phyloP scores from a whole-genome alignment of 2,329 filamentous ascomycete genomes.

The Fusarium keratoplasticum region DNA sequence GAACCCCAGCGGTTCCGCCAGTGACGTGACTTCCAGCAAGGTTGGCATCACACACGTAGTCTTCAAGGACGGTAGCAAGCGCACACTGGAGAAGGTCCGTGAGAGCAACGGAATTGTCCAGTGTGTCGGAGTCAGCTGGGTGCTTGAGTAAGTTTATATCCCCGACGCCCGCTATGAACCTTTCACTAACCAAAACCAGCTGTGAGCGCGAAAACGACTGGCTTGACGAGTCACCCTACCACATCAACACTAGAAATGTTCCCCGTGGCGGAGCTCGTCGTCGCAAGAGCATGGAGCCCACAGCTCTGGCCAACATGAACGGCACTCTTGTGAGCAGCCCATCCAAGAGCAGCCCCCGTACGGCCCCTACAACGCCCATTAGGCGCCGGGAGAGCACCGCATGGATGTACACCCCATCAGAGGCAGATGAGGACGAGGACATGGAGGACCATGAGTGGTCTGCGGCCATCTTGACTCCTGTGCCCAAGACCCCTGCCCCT shows the following conservation, averaged over 20 bases:
- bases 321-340: conserved; percentile 66
- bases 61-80: conserved; percentile 86
- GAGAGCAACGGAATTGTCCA: conserved; percentile 79
- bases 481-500: conserved; percentile 69
- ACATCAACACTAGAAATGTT: conserved; percentile 73
- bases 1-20: conserved; percentile 63
- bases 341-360: conserved; percentile 50
- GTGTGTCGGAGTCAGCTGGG: conserved; percentile 90
- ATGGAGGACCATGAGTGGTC: conserved; percentile 57
- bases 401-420: conserved; percentile 67
- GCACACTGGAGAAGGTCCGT: conserved; percentile 84
- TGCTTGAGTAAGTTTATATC: conserved; percentile 77
- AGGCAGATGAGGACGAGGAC: conserved; percentile 52
- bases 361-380: conserved; percentile 59
- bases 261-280: conserved; percentile 78
- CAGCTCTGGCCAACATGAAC: conserved; percentile 75
- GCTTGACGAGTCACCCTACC: conserved; percentile 78
- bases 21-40: conserved; percentile 58
- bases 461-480: conserved; percentile 62
- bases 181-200: conserved; percentile 56
- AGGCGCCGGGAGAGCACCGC: conserved; percentile 65
- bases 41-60: conserved; percentile 89
- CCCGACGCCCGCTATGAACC: neutral
- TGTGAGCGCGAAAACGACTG: conserved; percentile 82
- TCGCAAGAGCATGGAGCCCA: conserved; percentile 85